These are phyloP conservation scores for Hirsutella rhossiliensis DNA, from an alignment of 2,329 filamentous ascomycete genomes.

Conservation along the genomic window DNA sequence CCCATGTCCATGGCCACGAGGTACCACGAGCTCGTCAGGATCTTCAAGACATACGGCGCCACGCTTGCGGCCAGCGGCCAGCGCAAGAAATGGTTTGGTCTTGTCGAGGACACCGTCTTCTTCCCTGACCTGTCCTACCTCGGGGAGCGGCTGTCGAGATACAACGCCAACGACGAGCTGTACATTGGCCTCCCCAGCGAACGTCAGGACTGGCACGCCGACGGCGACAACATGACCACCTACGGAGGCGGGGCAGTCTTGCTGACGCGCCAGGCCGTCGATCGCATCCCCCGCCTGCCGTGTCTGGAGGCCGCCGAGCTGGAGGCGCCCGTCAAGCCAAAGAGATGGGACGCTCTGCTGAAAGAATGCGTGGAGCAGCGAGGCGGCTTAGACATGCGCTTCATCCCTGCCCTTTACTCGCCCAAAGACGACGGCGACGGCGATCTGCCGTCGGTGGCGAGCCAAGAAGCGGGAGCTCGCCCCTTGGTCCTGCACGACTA, in stretches of 20 bases:
- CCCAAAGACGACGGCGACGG: slow-evolving; percentile 19
- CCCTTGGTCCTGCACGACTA: slow-evolving; percentile 29
- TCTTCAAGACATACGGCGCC: slow-evolving; percentile 19
- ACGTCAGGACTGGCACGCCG: slow-evolving; percentile 27
- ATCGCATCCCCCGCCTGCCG: slow-evolving; percentile 20
- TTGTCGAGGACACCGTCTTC: slow-evolving; percentile 35
- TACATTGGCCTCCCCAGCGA: slow-evolving; percentile 33
- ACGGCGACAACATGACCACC: slow-evolving; percentile 22
- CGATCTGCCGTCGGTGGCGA: slow-evolving; percentile 11
- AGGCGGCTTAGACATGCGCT: slow-evolving; percentile 23
- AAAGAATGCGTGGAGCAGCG: slow-evolving; percentile 25
- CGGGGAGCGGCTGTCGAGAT: slow-evolving; percentile 21
- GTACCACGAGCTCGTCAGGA: slow-evolving; percentile 25
- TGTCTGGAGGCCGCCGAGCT: slow-evolving; percentile 18
- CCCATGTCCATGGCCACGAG: slow-evolving; percentile 18
- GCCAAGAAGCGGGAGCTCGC: slow-evolving; percentile 26
- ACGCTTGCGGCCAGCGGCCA: slow-evolving; percentile 21
- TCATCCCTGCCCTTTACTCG: slow-evolving; percentile 30
- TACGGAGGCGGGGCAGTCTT: slow-evolving; percentile 33
- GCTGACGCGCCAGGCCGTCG: slow-evolving; percentile 23
- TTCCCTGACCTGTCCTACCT: slow-evolving; percentile 29
- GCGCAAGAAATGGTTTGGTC: slow-evolving; percentile 27
- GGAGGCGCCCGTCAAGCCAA: slow-evolving; percentile 8
- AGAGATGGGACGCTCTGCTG: slow-evolving; percentile 28
- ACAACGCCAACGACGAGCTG: slow-evolving; percentile 18